Evolutionary conservation across 345 rosid species (phyloP), one percentile per base, ranked within the genome.

Genomic region (Pugionium dolabratum): DNA sequence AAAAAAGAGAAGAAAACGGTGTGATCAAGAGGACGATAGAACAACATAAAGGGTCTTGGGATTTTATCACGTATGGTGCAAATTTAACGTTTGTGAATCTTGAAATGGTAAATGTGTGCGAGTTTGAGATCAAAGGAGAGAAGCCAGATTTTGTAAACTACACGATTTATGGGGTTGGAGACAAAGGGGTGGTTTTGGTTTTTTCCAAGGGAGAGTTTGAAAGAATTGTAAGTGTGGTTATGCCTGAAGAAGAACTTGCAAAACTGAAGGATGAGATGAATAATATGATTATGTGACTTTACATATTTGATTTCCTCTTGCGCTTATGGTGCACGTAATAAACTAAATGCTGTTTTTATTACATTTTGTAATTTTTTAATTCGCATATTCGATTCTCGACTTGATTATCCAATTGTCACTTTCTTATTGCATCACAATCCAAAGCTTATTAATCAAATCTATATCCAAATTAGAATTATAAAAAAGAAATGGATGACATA

Each of bases 11-110:
- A 0, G 83, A 76, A 71, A 78, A 69, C n/a, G 26, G 6, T 7
- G 10, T 28, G 55, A 75, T 66, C 61, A 85, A 84, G 44, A 76
- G 58, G 53, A 49, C 43, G 57, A 27, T 59, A 33, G 64, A 54
- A 2, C n/a, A 51, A 59, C 79, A 78, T 1, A 47, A 18, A 9
- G 80, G 61, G 5, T 59, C 10, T 37, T 57, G 68, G 4, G 88
- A 86, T 62, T 85, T 51, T n/a, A 10, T 86, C 26, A 36, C 70
- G 1, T 88, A 84, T 36, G 93, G 97, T 28, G 74, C 91, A 6
- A 82, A 82, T 33, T 66, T 88, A 78, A 88, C 95, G 9, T 88
- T 86, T 59, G 82, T 88, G 54, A 71, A 90, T 39, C 57, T 87
- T 72, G 88, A 78, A 35, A 82, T 45, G n/a, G 72, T 72, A 2